Base-by-base conservation (phyloP, 2,329 filamentous ascomycete species). In the Ophiostoma sp. region DNA sequence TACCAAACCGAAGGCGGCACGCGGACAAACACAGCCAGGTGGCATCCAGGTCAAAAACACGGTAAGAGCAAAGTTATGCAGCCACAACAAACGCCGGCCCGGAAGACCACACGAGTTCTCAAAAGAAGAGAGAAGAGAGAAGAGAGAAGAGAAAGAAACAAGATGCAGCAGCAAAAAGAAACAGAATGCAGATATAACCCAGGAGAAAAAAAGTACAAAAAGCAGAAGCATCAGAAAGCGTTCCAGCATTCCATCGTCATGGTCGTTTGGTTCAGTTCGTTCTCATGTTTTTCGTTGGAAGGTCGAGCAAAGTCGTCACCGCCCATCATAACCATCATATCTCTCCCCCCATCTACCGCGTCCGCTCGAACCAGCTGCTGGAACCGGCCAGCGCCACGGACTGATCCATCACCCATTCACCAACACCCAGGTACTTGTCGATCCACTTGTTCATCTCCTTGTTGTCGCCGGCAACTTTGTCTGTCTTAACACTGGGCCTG, bases 361-460 rank as follows among this genome's bases (percentile, higher is more conserved):
- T 95, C 80, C 96, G 89, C 85, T 98, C 95, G 82, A 99, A 99
- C 84, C 91, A 99, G 74, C 91, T 89, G 80, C 93, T 97, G 68
- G 92, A 91, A 57, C 94, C 92, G 81, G 97, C 93, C 73, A 98
- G 89, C 55, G 95, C 95, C 42, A 98, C 94, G 39, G 94, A 97
- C 85, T 97, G 93, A 83, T 99, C 96, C 94, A 99, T 97, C 76
- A 98, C 93, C 90, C 94, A 97, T 85, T 99, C 96, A 78, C 96
- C 96, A 22, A 98, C 91, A 76, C 94, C 94, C 59, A 98, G 90
- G 82, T 98, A 98, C 81, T 92, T 95, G 80, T 95, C 92, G 77
- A 98, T 90, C 94, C 95, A 98, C 80, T 91, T 91, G 81, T 92
- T 91, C 78, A 96, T 83, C 76, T 95, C 92, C 81, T 93, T 93